These are phyloP conservation scores for Microthlaspi erraticum DNA, from an alignment of 345 rosid species.

Conservation along the genomic window DNA sequence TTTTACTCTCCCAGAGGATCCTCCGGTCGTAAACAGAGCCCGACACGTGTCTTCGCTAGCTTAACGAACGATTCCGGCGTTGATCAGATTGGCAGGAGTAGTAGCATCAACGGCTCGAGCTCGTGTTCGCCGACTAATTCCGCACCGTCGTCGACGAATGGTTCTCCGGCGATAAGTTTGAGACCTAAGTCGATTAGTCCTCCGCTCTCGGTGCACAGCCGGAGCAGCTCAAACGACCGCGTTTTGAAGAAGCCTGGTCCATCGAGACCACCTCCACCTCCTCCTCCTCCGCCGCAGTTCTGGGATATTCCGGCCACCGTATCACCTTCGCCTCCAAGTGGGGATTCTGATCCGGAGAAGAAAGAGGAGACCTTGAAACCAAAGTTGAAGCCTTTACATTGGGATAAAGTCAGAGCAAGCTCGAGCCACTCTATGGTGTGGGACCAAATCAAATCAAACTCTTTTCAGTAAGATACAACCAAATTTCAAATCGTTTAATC, in stretches of 20 bases:
- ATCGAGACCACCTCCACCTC: slow-evolving; percentile 71
- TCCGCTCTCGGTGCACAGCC: slow-evolving; percentile 28
- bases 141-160: slow-evolving; percentile 40
- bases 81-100: slow-evolving; percentile 52
- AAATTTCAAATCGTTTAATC: neutral
- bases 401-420: slow-evolving; percentile 98
- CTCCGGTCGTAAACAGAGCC: slow-evolving; percentile 60
- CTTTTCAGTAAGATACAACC: slow-evolving; percentile 79
- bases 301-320: slow-evolving; percentile 54
- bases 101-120: slow-evolving; percentile 58
- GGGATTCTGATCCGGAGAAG: slow-evolving; percentile 49
- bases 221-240: slow-evolving; percentile 30
- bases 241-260: slow-evolving; percentile 37
- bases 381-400: slow-evolving; percentile 88
- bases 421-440: slow-evolving; percentile 93
- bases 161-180: slow-evolving; percentile 48
- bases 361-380: slow-evolving; percentile 64
- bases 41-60: slow-evolving; percentile 51
- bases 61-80: slow-evolving; percentile 42
- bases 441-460: slow-evolving; percentile 91
- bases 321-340: slow-evolving; percentile 45
- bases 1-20: slow-evolving; percentile 94
- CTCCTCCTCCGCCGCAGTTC: slow-evolving; percentile 57
- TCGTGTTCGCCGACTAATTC: slow-evolving; percentile 63
- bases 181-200: slow-evolving; percentile 52